Percentiles rank a stretch among this genome's conserved stretches.
Evolutionary conservation across 768 basidiomycete genomes (phyloP).

Genomic region (Calocybe cyanea): DNA sequence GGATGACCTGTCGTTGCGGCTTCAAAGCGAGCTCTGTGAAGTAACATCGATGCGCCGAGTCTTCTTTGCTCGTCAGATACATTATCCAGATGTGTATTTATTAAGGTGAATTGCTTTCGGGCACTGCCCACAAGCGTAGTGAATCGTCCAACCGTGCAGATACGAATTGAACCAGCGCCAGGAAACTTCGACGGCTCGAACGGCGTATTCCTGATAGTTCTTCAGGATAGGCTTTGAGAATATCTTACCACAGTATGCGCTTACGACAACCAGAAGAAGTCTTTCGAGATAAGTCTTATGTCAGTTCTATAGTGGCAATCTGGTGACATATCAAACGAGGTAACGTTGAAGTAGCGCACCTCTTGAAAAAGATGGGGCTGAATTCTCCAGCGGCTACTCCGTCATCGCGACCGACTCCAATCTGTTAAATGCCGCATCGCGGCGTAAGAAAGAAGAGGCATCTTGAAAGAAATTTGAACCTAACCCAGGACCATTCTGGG

Average conservation of each 20-base stretch:
- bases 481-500: constrained; percentile 48
- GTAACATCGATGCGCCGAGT: constrained; percentile 48
- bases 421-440: constrained; percentile 21
- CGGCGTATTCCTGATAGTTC: constrained; percentile 34
- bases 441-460: no score
- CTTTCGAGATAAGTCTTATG: constrained; percentile 34
- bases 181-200: constrained; percentile 47
- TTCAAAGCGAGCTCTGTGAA: constrained; percentile 47
- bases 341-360: constrained; percentile 19
- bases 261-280: constrained; percentile 57
- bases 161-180: constrained; percentile 44
- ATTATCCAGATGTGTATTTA: constrained; percentile 57
- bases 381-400: constrained; percentile 55
- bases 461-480: constrained; percentile 9
- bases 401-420: constrained; percentile 63
- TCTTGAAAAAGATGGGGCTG: constrained; percentile 59
- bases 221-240: not conserved
- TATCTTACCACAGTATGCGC: constrained; percentile 16
- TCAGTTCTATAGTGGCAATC: constrained; percentile 9
- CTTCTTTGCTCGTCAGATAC: constrained; percentile 48
- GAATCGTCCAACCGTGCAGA: constrained; percentile 45
- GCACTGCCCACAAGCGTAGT: constrained; percentile 13
- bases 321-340: constrained; percentile 17
- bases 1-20: constrained; percentile 34
- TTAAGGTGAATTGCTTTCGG: constrained; percentile 31